A percentile compares a stretch with the other conserved stretches of the same genome.
These are phyloP conservation scores for Penicillium sp. DNA, from an alignment of 2,329 filamentous ascomycete genomes.

Conservation along the genomic window DNA sequence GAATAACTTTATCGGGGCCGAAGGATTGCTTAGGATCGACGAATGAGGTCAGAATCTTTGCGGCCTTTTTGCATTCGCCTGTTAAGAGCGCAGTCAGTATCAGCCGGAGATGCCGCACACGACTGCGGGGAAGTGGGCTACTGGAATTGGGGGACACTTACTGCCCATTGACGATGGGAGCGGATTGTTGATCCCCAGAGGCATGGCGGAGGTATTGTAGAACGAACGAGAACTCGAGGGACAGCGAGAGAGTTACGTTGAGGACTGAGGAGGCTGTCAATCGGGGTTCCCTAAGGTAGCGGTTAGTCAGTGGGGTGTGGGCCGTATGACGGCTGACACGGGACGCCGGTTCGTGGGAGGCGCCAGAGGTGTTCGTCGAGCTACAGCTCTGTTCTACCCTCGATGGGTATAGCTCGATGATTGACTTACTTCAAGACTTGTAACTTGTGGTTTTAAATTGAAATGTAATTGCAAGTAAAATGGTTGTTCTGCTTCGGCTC, in stretches of 20 bases:
- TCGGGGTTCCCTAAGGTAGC: slow-evolving; percentile 13
- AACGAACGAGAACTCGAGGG: slow-evolving; percentile 4
- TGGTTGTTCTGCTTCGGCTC: not conserved
- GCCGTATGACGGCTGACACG: slow-evolving; percentile 25
- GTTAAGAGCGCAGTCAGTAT: slow-evolving; percentile 34
- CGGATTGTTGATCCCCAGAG: slow-evolving; percentile 50
- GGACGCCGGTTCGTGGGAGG: slow-evolving; percentile 17
- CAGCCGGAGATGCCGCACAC: slow-evolving; percentile 28
- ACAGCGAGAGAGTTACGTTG: slow-evolving; percentile 2
- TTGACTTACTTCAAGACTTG: not conserved
- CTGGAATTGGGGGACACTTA: slow-evolving; percentile 32
- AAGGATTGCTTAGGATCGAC: slow-evolving; percentile 91
- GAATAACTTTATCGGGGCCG: slow-evolving; percentile 96
- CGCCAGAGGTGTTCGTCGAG: not conserved
- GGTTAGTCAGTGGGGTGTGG: slow-evolving; percentile 29
- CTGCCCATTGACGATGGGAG: slow-evolving; percentile 52
- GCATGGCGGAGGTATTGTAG: slow-evolving; percentile 32
- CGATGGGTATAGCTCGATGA: not conserved
- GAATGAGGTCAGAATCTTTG: slow-evolving; percentile 93
- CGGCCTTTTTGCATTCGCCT: slow-evolving; percentile 98
- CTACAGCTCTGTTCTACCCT: not conserved
- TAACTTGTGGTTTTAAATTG: not conserved
- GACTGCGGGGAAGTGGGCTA: slow-evolving; percentile 36
- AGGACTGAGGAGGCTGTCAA: slow-evolving; percentile 8
- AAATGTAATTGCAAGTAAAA: not conserved